Evolutionary conservation across 2,329 filamentous ascomycete species (phyloP).

Genomic region (Atkinsonella texensis): DNA sequence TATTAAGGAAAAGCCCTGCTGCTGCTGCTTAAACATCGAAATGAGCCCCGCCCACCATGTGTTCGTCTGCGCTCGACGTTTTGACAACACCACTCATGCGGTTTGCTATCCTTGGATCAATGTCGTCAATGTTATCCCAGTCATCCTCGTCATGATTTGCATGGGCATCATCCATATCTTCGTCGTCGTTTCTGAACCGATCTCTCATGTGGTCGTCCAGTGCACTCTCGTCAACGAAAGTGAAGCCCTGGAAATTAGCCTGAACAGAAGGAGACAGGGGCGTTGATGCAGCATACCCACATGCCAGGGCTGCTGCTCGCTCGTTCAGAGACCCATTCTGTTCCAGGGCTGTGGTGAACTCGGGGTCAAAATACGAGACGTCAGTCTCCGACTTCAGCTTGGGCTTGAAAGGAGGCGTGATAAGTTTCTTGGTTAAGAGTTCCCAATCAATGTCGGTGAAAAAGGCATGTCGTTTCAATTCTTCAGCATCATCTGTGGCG

Average conservation of each 20-base stretch:
- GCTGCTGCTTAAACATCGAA: conserved; percentile 45
- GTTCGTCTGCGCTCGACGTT: conserved; percentile 45
- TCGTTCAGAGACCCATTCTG: conserved; percentile 82
- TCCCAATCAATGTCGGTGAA: conserved; percentile 93
- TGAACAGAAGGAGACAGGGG: conserved; percentile 91
- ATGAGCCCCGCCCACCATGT: conserved; percentile 49
- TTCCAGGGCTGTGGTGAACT: conserved; percentile 91
- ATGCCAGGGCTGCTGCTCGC: conserved; percentile 73
- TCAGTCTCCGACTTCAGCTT: conserved; percentile 93
- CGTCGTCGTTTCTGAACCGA: conserved; percentile 34
- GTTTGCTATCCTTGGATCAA: conserved; percentile 39
- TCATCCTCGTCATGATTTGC: conserved; percentile 34
- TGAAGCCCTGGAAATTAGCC: conserved; percentile 97
- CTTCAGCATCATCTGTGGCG: conserved; percentile 80
- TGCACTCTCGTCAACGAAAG: conserved; percentile 94
- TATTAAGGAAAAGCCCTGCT: background rate
- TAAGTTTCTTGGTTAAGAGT: conserved; percentile 75
- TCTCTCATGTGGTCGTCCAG: conserved; percentile 73
- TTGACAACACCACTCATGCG: conserved; percentile 54
- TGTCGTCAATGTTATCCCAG: conserved; percentile 47
- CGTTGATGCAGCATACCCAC: conserved; percentile 78
- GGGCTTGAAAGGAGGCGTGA: conserved; percentile 94
- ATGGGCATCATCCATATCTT: conserved; percentile 48
- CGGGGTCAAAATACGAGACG: conserved; percentile 95
- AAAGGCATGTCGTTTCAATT: conserved; percentile 89